Percentiles rank a stretch among this genome's conserved stretches.
phyloP scores from a whole-genome alignment of 1,284 basidiomycete genomes.

The Ceratobasidium sp. region DNA sequence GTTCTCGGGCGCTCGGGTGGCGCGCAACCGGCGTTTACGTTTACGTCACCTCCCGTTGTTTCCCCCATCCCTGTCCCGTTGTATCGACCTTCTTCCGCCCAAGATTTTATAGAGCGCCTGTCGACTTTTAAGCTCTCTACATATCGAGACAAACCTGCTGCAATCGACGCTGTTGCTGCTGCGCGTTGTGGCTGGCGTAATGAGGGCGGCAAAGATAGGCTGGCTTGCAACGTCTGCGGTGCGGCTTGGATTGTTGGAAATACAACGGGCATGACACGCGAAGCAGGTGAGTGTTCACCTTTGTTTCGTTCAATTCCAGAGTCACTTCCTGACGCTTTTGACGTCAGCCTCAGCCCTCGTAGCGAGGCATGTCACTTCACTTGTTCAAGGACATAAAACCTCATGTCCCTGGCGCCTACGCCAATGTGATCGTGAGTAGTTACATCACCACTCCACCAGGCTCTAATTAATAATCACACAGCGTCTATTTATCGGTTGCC shows the following conservation, averaged over 20 bases:
- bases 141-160: slow-evolving; percentile 78
- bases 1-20: slow-evolving; percentile 15
- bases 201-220: slow-evolving; percentile 46
- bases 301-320: background rate
- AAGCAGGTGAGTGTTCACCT: slow-evolving; percentile 46
- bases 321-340: slow-evolving; percentile 62
- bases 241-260: slow-evolving; percentile 48
- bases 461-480: slow-evolving; percentile 24
- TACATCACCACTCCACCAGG: too few species aligned
- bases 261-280: slow-evolving; percentile 48
- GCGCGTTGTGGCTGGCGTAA: slow-evolving; percentile 77
- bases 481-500: slow-evolving; percentile 78
- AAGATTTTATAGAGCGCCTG: slow-evolving; percentile 77
- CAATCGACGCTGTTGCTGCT: slow-evolving; percentile 81
- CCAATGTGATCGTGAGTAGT: slow-evolving; percentile 78
- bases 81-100: slow-evolving; percentile 80
- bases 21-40: slow-evolving; percentile 52
- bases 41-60: slow-evolving; percentile 57
- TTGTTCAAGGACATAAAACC: slow-evolving; percentile 78
- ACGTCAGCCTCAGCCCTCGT: slow-evolving; percentile 72
- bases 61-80: slow-evolving; percentile 60
- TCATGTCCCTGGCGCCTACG: slow-evolving; percentile 84
- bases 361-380: slow-evolving; percentile 74
- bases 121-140: slow-evolving; percentile 81
- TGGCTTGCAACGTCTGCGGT: slow-evolving; percentile 48